phyloP scores from a whole-genome alignment of 139 green algal species.

The Volvox africanus region DNA sequence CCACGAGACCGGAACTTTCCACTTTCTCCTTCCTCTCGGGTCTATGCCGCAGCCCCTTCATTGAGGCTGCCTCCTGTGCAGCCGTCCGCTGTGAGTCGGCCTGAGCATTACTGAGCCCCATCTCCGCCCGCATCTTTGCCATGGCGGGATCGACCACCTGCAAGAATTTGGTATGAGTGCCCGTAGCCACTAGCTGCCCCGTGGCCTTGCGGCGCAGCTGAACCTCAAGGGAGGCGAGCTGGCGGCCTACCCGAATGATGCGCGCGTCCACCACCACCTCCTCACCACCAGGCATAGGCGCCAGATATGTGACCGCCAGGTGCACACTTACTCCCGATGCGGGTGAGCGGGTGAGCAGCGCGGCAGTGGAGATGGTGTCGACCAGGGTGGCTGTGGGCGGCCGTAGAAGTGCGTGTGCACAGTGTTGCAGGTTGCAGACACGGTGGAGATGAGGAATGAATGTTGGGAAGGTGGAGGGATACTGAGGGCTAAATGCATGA shows the following conservation, averaged over 20 bases:
- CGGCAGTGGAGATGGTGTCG: conserved; percentile 33
- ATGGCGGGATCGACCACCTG: conserved; percentile 10
- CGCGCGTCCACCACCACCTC: conserved; percentile 32
- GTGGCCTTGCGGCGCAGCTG: conserved; percentile 41
- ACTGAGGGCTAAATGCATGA: too few species aligned
- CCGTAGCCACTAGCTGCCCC: conserved; percentile 29
- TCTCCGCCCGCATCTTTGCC: not conserved
- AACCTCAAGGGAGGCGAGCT: conserved; percentile 4
- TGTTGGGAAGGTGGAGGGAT: too few species aligned
- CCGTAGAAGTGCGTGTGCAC: too few species aligned
- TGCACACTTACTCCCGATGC: conserved; percentile 3
- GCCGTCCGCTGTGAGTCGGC: too few species aligned
- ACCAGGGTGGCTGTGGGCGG: conserved; percentile 24
- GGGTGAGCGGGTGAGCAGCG: conserved; percentile 28
- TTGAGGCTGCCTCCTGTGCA: too few species aligned
- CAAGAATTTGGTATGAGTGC: conserved; percentile 46
- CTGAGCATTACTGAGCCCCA: not conserved
- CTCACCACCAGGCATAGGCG: conserved; percentile 35
- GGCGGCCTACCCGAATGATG: conserved; percentile 8
- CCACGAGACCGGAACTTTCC: too few species aligned
- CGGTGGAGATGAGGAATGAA: too few species aligned
- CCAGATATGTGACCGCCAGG: conserved; percentile 14
- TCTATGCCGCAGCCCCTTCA: too few species aligned
- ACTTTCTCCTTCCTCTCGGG: too few species aligned
- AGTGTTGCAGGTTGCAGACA: too few species aligned